Conservation (phyloP, 805 yeast species). For the Candida piceae region DNA sequence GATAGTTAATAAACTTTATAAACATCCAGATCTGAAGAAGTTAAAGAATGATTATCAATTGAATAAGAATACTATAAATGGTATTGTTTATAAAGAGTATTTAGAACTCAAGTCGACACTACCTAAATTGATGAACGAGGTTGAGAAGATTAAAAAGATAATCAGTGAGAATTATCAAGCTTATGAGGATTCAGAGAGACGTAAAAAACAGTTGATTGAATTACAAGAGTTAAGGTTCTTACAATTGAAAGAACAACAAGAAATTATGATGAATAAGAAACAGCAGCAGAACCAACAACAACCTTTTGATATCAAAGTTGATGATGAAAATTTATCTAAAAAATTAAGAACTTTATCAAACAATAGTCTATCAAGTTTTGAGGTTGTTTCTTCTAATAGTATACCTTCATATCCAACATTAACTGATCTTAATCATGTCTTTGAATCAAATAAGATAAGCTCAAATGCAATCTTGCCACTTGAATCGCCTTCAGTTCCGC, state of each 20-base stretch:
- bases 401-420: constrained; percentile 18
- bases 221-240: constrained; percentile 17
- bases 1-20: constrained; percentile 40
- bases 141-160: constrained; percentile 25
- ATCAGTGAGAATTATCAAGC: constrained; percentile 22
- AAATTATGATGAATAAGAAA: too few relatives aligned
- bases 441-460: too few relatives aligned
- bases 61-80: constrained; percentile 16
- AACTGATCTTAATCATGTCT: too few relatives aligned
- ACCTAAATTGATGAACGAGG: constrained; percentile 26
- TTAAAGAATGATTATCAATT: constrained; percentile 19
- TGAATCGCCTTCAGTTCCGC: too few relatives aligned
- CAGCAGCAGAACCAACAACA: constrained; percentile 2
- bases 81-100: constrained; percentile 25
- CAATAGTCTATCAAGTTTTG: constrained; percentile 14
- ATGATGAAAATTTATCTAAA: constrained; percentile 16
- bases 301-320: constrained; percentile 1
- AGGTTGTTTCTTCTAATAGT: constrained; percentile 4
- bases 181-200: constrained; percentile 18
- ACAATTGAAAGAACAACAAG: constrained; percentile 18
- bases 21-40: constrained; percentile 39
- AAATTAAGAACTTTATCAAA: constrained; percentile 22
- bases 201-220: constrained; percentile 16
- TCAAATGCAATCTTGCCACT: too few relatives aligned
- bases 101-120: constrained; percentile 16